A percentile compares a stretch with the other conserved stretches of the same genome.
Evolutionary conservation across 2,329 filamentous ascomycete genomes (phyloP).

Genomic region (Blastomyces parvus): DNA sequence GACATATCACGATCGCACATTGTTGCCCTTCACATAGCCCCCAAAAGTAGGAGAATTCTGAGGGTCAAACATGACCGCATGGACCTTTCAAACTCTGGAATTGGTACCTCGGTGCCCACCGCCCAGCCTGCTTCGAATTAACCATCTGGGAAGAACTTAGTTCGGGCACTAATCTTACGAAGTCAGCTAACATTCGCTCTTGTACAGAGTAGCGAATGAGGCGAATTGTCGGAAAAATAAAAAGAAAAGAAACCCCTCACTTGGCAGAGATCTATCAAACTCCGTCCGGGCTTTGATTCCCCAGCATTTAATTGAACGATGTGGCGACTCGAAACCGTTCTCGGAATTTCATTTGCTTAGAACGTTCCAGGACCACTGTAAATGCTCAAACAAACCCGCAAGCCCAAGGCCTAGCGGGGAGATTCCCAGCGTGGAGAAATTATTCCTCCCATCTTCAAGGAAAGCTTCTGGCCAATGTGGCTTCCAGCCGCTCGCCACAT

Average conservation of each 20-base stretch:
- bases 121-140: background rate
- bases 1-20: background rate
- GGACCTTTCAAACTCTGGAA: background rate
- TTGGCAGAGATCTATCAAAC: background rate
- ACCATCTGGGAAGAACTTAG: background rate
- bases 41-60: background rate
- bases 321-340: background rate
- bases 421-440: background rate
- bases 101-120: background rate
- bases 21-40: background rate
- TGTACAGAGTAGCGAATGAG: background rate
- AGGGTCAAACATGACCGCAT: no score
- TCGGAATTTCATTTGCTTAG: background rate
- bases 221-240: no score
- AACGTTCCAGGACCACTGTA: background rate
- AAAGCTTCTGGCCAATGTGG: background rate
- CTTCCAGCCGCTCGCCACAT: slow-evolving; percentile 2
- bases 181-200: background rate
- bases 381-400: background rate
- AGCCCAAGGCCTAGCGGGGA: background rate
- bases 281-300: background rate
- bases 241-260: background rate
- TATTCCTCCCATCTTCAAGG: background rate
- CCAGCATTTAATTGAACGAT: background rate
- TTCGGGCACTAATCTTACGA: background rate